phyloP scores from a whole-genome alignment of 2,329 filamentous ascomycete species.

The Aspergillus neoniger region DNA sequence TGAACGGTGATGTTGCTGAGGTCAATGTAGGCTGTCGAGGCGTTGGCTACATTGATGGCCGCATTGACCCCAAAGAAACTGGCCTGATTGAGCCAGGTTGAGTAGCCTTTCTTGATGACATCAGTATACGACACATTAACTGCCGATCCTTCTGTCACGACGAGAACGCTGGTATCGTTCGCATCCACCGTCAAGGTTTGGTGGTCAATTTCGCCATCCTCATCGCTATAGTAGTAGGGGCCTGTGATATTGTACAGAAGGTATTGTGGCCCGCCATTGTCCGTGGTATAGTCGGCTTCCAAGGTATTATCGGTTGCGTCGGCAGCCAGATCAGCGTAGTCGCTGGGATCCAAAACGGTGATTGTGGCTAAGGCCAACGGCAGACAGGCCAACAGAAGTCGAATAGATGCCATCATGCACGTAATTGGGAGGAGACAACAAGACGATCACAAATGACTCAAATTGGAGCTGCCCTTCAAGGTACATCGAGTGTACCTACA shows the following conservation, averaged over 20 bases:
- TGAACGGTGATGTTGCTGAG: conserved; percentile 36
- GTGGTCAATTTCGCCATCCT: conserved; percentile 12
- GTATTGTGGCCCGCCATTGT: conserved; percentile 2
- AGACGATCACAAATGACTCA: background rate
- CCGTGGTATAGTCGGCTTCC: conserved; percentile 3
- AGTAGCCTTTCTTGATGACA: conserved; percentile 34
- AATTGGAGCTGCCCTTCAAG: background rate
- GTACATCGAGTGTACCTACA: background rate
- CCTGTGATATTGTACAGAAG: conserved; percentile 6
- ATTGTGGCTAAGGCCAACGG: background rate
- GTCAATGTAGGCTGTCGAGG: conserved; percentile 26
- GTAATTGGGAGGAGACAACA: background rate
- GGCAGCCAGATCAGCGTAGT: conserved; percentile 3
- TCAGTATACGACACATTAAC: conserved; percentile 28
- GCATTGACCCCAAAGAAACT: conserved; percentile 38
- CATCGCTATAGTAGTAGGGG: conserved; percentile 6
- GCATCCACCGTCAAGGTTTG: conserved; percentile 15
- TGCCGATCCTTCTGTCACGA: conserved; percentile 11
- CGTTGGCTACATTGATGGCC: conserved; percentile 34
- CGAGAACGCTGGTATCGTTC: conserved; percentile 24
- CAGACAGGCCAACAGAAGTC: background rate
- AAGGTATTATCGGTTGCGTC: conserved; percentile 4
- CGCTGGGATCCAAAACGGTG: conserved; percentile 8
- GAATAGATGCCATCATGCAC: background rate
- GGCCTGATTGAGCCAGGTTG: conserved; percentile 29